Conservation (phyloP, 805 yeast genomes). For the Ogataea pini region DNA sequence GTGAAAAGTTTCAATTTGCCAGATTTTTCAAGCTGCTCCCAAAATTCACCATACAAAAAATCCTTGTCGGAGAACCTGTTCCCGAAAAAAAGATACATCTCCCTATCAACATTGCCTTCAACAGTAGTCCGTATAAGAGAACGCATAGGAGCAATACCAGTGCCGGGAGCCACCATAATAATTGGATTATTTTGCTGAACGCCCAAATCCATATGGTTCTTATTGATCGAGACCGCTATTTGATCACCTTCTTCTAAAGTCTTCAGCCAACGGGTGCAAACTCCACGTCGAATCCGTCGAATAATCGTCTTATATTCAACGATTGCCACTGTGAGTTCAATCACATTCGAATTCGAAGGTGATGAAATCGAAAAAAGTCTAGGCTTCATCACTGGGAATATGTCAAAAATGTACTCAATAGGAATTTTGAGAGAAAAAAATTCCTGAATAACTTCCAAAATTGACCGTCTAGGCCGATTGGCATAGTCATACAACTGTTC, state of each 20-base stretch:
- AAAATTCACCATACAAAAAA: conserved; percentile 59
- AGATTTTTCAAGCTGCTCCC: conserved; percentile 41
- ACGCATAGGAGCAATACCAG: conserved; percentile 94
- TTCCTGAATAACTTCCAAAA: conserved; percentile 80
- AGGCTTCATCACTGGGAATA: conserved; percentile 78
- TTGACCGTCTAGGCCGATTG: conserved; percentile 87
- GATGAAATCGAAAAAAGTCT: conserved; percentile 82
- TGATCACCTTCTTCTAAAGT: conserved; percentile 47
- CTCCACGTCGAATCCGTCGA: conserved; percentile 72
- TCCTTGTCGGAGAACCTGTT: conserved; percentile 68
- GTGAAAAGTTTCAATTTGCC: conserved; percentile 43
- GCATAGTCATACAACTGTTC: conserved; percentile 89
- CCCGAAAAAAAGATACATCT: conserved; percentile 68
- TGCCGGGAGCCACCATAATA: conserved; percentile 86
- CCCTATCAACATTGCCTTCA: conserved; percentile 24
- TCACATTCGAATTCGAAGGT: conserved; percentile 41
- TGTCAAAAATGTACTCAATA: conserved; percentile 68
- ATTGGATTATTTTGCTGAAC: conserved; percentile 42
- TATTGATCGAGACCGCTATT: conserved; percentile 53
- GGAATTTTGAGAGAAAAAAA: conserved; percentile 79
- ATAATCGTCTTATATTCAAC: conserved; percentile 86
- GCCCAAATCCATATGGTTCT: conserved; percentile 43
- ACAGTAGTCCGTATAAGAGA: conserved; percentile 53
- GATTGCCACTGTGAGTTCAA: conserved; percentile 78
- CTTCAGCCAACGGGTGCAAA: conserved; percentile 78